These are phyloP conservation scores for Zizania palustris DNA, from an alignment of 202 grass and related monocot genomes.

Conservation along the genomic window DNA sequence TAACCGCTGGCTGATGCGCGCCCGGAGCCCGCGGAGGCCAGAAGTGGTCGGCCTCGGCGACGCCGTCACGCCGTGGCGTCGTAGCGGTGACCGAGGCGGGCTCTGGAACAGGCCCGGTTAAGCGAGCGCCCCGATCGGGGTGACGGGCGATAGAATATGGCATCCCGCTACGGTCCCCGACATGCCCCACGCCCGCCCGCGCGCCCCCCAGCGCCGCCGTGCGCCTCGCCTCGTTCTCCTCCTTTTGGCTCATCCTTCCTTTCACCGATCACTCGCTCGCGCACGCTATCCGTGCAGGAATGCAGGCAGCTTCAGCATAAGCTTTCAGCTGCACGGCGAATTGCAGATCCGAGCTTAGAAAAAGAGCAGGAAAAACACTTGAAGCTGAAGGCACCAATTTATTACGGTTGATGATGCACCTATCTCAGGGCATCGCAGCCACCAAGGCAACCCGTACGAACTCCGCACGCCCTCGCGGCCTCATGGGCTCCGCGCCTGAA, in stretches of 20 bases:
- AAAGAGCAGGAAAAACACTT: slow-evolving; percentile 17
- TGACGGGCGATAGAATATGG: not conserved
- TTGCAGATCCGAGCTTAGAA: not conserved
- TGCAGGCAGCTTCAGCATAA: no score
- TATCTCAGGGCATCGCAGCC: slow-evolving; percentile 39
- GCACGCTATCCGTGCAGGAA: not conserved
- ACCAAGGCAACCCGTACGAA: not conserved
- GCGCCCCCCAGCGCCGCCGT: not conserved
- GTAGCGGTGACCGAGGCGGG: slow-evolving; percentile 2
- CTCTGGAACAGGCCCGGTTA: slow-evolving; percentile 15
- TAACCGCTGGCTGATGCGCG: not conserved
- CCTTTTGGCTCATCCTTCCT: not conserved
- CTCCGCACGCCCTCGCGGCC: slow-evolving; percentile 1
- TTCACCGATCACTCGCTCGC: not conserved
- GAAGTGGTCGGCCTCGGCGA: slow-evolving; percentile 11
- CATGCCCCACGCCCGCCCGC: slow-evolving; percentile 37
- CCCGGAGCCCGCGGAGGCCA: not conserved
- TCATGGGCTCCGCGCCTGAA: slow-evolving; percentile 2
- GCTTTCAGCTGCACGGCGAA: not conserved
- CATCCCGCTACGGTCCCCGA: slow-evolving; percentile 24
- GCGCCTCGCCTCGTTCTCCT: slow-evolving; percentile 6
- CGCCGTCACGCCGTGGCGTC: no score
- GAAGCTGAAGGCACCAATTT: slow-evolving; percentile 21
- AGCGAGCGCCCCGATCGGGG: no score
- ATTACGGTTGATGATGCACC: slow-evolving; percentile 16